Evolutionary conservation across 108 stramenopile genomes (phyloP).

Genomic region (Stephanodiscus minutulus): DNA sequence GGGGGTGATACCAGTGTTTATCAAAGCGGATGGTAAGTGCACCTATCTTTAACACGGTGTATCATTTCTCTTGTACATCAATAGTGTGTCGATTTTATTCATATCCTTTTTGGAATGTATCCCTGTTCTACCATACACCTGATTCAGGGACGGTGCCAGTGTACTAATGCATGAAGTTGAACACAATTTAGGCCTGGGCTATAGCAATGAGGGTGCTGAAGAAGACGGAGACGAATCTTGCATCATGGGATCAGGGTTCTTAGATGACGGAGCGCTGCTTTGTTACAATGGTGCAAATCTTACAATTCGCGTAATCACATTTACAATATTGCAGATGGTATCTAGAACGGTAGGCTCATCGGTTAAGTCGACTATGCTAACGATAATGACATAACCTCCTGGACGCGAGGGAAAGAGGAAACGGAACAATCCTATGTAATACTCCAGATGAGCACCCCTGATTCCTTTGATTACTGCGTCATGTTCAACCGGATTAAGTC

Average conservation of each 20-base stretch:
- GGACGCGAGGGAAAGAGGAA: too few relatives aligned
- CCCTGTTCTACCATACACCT: background rate
- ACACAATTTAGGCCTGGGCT: slow-evolving; percentile 16
- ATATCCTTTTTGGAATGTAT: background rate
- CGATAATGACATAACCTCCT: slow-evolving; percentile 10
- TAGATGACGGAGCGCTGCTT: background rate
- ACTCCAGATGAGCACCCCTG: slow-evolving; percentile 6
- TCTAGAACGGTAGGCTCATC: slow-evolving; percentile 21
- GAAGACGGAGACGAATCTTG: slow-evolving; percentile 56
- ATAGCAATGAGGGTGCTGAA: slow-evolving; percentile 42
- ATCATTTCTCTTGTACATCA: background rate
- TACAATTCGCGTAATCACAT: slow-evolving; percentile 3
- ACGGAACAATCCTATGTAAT: too few relatives aligned
- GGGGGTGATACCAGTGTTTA: background rate
- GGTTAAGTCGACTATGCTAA: slow-evolving; percentile 19
- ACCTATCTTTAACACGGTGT: background rate
- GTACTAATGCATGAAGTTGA: slow-evolving; percentile 12
- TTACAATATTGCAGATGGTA: slow-evolving; percentile 19
- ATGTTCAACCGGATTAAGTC: slow-evolving; percentile 20
- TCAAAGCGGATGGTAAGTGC: background rate
- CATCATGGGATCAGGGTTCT: slow-evolving; percentile 1
- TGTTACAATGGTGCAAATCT: slow-evolving; percentile 2
- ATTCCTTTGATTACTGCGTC: background rate
- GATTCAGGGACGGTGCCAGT: background rate
- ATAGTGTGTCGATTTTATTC: background rate